These are phyloP conservation scores for Salix purpurea DNA, from an alignment of 345 rosid genomes.

Conservation along the genomic window DNA sequence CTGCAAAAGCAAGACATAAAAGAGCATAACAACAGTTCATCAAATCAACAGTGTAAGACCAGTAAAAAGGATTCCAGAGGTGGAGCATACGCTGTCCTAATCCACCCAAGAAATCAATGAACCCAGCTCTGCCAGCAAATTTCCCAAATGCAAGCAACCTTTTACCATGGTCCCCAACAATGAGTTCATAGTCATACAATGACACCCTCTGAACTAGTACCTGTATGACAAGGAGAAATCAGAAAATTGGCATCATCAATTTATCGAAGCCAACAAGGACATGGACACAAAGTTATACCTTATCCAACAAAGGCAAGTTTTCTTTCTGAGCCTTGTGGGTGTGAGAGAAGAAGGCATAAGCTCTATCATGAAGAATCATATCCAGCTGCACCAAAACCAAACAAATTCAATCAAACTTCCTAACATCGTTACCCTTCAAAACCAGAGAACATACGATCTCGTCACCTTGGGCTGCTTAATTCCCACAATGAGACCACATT, in stretches of 20 bases:
- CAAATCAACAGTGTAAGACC: neutral
- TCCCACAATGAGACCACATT: constrained; percentile 82
- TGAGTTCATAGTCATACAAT: constrained; percentile 80
- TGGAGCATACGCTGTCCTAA: constrained; percentile 68
- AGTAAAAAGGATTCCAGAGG: neutral
- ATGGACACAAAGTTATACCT: constrained; percentile 33
- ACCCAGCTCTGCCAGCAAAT: constrained; percentile 93
- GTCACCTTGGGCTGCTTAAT: constrained; percentile 77
- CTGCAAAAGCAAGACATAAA: neutral
- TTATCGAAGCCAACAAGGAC: neutral
- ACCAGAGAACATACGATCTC: neutral
- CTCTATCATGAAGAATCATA: constrained; percentile 74
- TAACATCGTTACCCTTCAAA: neutral
- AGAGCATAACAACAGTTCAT: neutral
- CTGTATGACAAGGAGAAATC: constrained; percentile 28
- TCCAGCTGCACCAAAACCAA: constrained; percentile 43
- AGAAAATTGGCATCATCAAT: neutral
- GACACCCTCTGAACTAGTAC: constrained; percentile 68
- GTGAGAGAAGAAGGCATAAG: constrained; percentile 89
- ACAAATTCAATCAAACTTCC: neutral
- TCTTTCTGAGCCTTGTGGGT: constrained; percentile 88
- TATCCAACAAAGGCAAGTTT: constrained; percentile 78
- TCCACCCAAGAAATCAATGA: constrained; percentile 72
- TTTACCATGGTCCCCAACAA: constrained; percentile 64
- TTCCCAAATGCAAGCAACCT: constrained; percentile 80